phyloP scores from a whole-genome alignment of 768 basidiomycete genomes.

The Pleurotus tuoliensis region DNA sequence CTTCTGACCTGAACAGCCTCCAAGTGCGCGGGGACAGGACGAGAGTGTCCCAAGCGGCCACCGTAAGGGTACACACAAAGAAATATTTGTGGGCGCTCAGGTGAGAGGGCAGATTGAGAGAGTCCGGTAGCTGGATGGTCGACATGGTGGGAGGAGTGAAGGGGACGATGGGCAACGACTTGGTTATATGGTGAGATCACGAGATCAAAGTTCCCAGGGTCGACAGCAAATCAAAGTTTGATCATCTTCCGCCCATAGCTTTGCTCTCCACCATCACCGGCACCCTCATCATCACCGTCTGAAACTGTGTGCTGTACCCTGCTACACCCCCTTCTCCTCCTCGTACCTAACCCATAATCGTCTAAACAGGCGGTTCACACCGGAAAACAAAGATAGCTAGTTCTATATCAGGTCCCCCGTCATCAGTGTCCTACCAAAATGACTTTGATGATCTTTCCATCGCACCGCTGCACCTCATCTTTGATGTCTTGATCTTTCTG shows the following conservation, averaged over 20 bases:
- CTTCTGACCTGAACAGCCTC: conserved; percentile 58
- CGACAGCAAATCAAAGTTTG: conserved; percentile 4
- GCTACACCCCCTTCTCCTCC: too few relatives aligned
- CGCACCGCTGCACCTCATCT: too few relatives aligned
- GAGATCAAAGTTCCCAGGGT: background rate
- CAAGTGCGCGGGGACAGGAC: conserved; percentile 79
- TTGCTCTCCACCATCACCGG: background rate
- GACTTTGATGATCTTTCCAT: too few relatives aligned
- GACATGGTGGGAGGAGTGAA: conserved; percentile 10
- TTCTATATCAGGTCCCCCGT: too few relatives aligned
- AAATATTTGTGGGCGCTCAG: conserved; percentile 87
- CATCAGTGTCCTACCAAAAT: too few relatives aligned
- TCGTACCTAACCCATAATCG: too few relatives aligned
- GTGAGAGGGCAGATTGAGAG: conserved; percentile 72
- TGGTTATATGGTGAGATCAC: conserved; percentile 2
- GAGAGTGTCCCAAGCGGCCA: conserved; percentile 87
- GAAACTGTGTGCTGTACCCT: background rate
- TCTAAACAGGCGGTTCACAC: too few relatives aligned
- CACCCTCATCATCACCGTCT: background rate
- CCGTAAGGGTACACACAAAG: conserved; percentile 84
- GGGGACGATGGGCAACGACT: conserved; percentile 1
- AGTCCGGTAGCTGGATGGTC: conserved; percentile 52
- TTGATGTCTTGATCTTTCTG: too few relatives aligned
- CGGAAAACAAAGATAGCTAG: too few relatives aligned
- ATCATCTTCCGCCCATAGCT: conserved; percentile 4